Evolutionary conservation across 1,284 basidiomycete species (phyloP), one percentile per base, ranked within the genome.

Genomic region (Sporisorium reilianum): DNA sequence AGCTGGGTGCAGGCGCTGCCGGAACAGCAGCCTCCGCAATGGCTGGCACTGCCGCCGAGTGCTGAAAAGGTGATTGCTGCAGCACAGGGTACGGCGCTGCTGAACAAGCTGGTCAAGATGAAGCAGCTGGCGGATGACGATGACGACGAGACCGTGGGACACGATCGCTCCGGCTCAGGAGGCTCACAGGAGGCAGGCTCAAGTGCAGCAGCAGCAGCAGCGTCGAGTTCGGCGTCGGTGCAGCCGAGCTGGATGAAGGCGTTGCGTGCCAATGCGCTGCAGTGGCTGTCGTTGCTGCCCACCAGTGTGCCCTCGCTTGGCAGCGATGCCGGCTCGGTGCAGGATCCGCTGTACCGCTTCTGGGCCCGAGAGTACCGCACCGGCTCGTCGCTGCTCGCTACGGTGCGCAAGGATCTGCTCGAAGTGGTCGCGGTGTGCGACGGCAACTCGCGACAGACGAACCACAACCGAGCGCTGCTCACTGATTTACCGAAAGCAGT

Each of bases 21-120:
- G 40, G 81, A 84, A 40, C 81, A 84, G 53, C 83, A 84, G 60
- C 83, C 83, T 11, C 78, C 80, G 16, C 74, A 80, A 50, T 84
- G 83, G 83, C 71, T 84, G 28, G 75, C 78, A 8, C 66, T 84
- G 55, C 81, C 83, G 41, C 75, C 82, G 3, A 80, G 69, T 26
- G 82, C 83, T 4, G 82, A 84, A 51, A 78, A 80, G 49, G 79
- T 80, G 55, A 80, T 81, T 32, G 83, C 83, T 1, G 80, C 75
- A 11, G 77, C 78, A 11, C 80, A 79, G 36, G 80, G 79, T 41
- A 58, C 62, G 7, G 63, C 61, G 1, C 54, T 80, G 57, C 55
- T 84, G 38, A 78, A 64, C 64, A 81, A 81, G 72, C 69, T 84
- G 26, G 75, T 78, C 41, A 64, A 67, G 42, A 80, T 84, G 75